Base-by-base conservation (phyloP, 352 stramenopile species). In the Phytophthora kernoviae region DNA sequence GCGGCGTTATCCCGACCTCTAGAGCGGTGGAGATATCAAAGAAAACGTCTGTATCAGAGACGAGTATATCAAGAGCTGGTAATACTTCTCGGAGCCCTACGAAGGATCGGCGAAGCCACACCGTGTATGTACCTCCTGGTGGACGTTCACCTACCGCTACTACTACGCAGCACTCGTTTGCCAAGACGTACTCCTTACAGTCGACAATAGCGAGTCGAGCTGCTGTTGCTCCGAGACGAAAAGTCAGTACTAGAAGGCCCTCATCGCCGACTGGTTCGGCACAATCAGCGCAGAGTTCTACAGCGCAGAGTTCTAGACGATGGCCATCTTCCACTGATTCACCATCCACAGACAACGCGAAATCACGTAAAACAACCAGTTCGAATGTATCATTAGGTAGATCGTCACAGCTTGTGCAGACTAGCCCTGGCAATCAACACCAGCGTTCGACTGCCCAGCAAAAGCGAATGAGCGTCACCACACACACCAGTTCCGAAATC, bases 201-300 rank as follows among this genome's bases (percentile, higher is more conserved):
- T 81, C 75, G 0, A 84, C 75, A 17, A 33, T 81, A 17, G 72
- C 53, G 21, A 84, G 72, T 50, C 58, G 72, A 53, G 39, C 60
- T 40, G 56, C 67, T 12, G 72, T 81, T 4, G 70, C 75, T 17
- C 75, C 75, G 2, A 43, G 39, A 36, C 44, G 42, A 15, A 68
- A 66, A 37, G 2, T 37, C 5, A 53, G 10, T 26, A 51, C 49
- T 24, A 54, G 11, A 48, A 58, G 44, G 15, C 42, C 55, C 10
- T 20, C 54, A 2, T 56, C 62, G 4, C 42, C 62, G 12, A 58
- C 36, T 44, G 40, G 11, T 12, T 3, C 58, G 18, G 20, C 4
- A 18, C 62, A 39, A 15, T 44, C 39, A n/a, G 17, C 26, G 4
- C 15, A 22, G 11, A 39, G 41, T 18, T 32, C 12, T 15, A 36